Conservation (phyloP, 345 rosid species). For the Noccaea bulbosa region DNA sequence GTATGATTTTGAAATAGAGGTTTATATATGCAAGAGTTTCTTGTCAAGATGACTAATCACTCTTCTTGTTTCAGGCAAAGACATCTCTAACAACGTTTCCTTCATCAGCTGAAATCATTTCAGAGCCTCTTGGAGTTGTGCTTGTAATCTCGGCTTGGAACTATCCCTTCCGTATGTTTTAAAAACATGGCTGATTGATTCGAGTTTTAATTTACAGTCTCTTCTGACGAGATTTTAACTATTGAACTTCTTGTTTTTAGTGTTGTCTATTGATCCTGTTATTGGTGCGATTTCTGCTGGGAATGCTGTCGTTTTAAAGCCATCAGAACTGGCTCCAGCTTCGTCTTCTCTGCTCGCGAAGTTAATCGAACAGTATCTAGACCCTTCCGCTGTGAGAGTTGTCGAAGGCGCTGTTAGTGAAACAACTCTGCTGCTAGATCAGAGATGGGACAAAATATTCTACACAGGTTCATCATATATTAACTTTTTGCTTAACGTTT, state of each 20-base stretch:
- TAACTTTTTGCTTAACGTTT: not conserved
- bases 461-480: constrained; percentile 76
- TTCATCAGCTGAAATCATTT: constrained; percentile 85
- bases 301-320: constrained; percentile 84
- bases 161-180: constrained; percentile 77
- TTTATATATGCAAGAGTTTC: constrained; percentile 16
- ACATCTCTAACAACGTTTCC: constrained; percentile 82
- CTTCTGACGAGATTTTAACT: constrained; percentile 7
- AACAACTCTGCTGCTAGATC: constrained; percentile 79
- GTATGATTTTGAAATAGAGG: constrained; percentile 37
- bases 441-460: constrained; percentile 95
- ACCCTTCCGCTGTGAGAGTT: constrained; percentile 67
- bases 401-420: constrained; percentile 84
- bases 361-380: constrained; percentile 68
- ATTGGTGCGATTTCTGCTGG: constrained; percentile 98
- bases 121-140: constrained; percentile 94
- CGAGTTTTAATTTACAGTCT: not conserved
- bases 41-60: not conserved
- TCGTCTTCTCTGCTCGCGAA: constrained; percentile 69
- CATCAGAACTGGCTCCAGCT: constrained; percentile 91
- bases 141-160: constrained; percentile 96
- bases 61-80: constrained; percentile 58
- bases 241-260: constrained; percentile 42
- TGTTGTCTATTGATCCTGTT: constrained; percentile 87
- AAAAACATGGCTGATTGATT: constrained; percentile 3